Base-by-base conservation (phyloP, 2,329 filamentous ascomycete genomes). In the Cladosporium sp. region DNA sequence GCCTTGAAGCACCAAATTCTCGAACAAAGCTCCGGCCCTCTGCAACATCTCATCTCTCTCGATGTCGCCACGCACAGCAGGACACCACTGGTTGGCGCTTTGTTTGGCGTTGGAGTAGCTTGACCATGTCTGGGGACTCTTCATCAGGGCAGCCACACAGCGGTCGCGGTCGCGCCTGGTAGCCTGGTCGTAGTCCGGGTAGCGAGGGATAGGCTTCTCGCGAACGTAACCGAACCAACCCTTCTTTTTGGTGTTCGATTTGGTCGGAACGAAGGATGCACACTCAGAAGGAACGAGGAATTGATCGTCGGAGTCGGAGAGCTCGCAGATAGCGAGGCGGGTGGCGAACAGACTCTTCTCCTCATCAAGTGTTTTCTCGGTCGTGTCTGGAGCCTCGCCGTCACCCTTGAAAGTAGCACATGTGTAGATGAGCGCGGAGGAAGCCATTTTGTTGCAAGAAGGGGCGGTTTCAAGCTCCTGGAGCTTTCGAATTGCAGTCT, bases 61-160 rank as follows among this genome's bases (percentile, higher is more conserved):
- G 15, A 85, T 81, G 62, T 87, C 84, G 51, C 82, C 78, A 44
- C 87, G 82, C 51, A 85, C 83, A 32, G 87, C 86, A 68, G 88
- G 84, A 69, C 88, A 90, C 70, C 90, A 86, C 21, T 87, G 77
- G 52, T 86, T 78, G 2, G 87, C 87, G 69, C 88, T 87, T 65
- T 88, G 85, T 65, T 83, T 81, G 66, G 82, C 85, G 74, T 88
- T 88, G 70, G 85, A 86, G 77, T 87, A 90, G 28, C 86, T 89
- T 1, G 83, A 88, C 87, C 87, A 90, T 74, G 84, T 81, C 28
- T 83, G 80, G 21, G 81, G 81, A 55, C 65, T 61, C 8, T 60
- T 47, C 49, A 84, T 83, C 1, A 90, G 75, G 4, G 82, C 82
- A 55, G 78, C 80, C 4, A 88, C 76, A 70, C 88, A 91, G 11